phyloP scores from a whole-genome alignment of 73 alveolate genomes.

The Effrenium voratum region DNA sequence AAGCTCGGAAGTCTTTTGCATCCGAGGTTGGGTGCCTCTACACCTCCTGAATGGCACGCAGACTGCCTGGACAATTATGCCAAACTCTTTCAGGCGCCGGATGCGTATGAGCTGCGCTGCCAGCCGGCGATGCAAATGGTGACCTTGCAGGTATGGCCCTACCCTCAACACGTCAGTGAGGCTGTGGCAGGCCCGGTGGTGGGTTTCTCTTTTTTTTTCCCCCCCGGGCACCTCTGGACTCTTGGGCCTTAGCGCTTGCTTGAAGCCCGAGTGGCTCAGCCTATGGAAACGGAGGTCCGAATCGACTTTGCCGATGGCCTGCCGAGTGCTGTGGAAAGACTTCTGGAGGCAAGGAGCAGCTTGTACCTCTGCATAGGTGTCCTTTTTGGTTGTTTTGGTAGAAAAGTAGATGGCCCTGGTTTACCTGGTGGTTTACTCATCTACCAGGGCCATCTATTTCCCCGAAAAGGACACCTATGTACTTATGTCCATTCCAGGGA shows the following conservation, averaged over 20 bases:
- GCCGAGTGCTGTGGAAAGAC: conserved; percentile 50
- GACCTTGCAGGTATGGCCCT: conserved; percentile 37
- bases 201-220: not conserved
- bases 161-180: conserved; percentile 22
- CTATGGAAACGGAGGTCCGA: not conserved
- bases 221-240: not conserved
- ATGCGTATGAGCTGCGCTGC: not conserved
- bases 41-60: conserved; percentile 33
- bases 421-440: too few species aligned
- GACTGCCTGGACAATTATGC: conserved; percentile 81
- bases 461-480: too few species aligned
- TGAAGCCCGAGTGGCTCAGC: not conserved
- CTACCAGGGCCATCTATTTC: too few species aligned
- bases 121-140: not conserved
- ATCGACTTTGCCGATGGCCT: conserved; percentile 35
- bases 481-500: not conserved
- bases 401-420: too few species aligned
- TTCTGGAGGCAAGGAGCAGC: conserved; percentile 13
- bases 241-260: too few species aligned
- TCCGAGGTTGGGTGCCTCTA: conserved; percentile 55
- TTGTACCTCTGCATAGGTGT: not conserved
- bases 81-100: conserved; percentile 50
- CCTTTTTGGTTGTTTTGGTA: too few species aligned
- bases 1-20: not conserved
- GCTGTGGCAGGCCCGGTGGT: conserved; percentile 22